phyloP scores from a whole-genome alignment of 1,284 basidiomycete genomes.

The Cryptococcus neoformans region DNA sequence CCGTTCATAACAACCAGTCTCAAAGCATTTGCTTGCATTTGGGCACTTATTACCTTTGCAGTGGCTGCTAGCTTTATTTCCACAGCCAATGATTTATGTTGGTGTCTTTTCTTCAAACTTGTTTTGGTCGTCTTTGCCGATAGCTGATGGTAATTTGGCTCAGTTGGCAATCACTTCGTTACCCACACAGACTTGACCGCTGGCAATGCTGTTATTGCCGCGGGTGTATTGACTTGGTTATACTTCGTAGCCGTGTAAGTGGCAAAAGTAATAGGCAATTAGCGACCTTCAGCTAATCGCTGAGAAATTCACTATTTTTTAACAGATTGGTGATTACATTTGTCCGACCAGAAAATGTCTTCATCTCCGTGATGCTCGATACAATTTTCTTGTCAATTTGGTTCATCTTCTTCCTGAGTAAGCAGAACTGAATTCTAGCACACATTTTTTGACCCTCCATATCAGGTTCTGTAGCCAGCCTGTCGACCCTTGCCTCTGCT shows the following conservation, averaged over 20 bases:
- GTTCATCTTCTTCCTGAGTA: conserved; percentile 26
- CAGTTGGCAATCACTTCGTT: neutral
- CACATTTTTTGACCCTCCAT: too few relatives aligned
- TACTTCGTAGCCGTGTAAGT: conserved; percentile 34
- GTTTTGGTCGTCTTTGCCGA: neutral
- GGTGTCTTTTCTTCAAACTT: conserved; percentile 1
- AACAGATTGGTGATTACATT: conserved; percentile 19
- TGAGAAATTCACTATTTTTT: too few relatives aligned
- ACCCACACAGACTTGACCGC: conserved; percentile 16
- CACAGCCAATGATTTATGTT: conserved; percentile 18
- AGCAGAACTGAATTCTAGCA: neutral
- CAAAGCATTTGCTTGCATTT: conserved; percentile 28
- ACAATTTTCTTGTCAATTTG: conserved; percentile 23
- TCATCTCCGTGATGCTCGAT: conserved; percentile 30
- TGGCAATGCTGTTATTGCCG: conserved; percentile 34
- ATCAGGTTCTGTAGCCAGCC: conserved; percentile 8
- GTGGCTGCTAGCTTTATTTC: conserved; percentile 21
- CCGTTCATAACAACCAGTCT: conserved; percentile 20
- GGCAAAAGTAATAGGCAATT: too few relatives aligned
- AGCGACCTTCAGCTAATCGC: too few relatives aligned
- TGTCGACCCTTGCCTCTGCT: conserved; percentile 7
- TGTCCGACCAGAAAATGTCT: conserved; percentile 16
- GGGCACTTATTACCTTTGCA: conserved; percentile 25
- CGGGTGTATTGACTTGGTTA: conserved; percentile 23
- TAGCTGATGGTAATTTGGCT: neutral